phyloP scores from a whole-genome alignment of 352 stramenopile species.

The Globisporangium heterothallicum region DNA sequence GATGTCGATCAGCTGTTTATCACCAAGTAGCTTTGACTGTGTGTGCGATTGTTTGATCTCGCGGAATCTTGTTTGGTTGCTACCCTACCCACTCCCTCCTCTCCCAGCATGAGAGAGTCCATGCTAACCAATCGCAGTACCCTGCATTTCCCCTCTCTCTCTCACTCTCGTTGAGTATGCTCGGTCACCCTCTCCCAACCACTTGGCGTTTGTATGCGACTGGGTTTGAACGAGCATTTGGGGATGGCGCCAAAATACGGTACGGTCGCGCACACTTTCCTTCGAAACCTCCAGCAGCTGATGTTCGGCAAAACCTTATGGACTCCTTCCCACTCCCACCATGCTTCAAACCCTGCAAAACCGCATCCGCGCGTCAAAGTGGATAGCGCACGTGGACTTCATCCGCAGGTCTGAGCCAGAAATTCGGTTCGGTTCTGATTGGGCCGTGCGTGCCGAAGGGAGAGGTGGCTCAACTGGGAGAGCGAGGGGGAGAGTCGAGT shows the following conservation, averaged over 20 bases:
- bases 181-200: neutral
- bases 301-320: neutral
- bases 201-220: neutral
- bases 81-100: too few relatives aligned
- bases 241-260: neutral
- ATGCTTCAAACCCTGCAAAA: slow-evolving; percentile 4
- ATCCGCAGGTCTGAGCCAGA: neutral
- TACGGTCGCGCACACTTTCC: neutral
- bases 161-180: slow-evolving; percentile 3
- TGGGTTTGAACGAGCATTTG: neutral
- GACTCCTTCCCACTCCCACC: neutral
- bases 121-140: too few relatives aligned
- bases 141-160: neutral
- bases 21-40: neutral
- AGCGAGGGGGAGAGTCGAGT: neutral
- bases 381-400: slow-evolving; percentile 1
- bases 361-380: neutral
- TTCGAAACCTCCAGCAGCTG: neutral
- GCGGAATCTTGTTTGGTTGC: too few relatives aligned
- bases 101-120: too few relatives aligned
- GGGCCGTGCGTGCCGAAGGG: neutral
- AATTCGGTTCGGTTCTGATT: slow-evolving; percentile 18
- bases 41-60: neutral
- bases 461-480: slow-evolving; percentile 7
- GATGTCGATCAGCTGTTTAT: neutral